A percentile compares a stretch with the other conserved stretches of the same genome.
phyloP scores from a whole-genome alignment of 441 rosid species.

The Flueggea neowawraea region DNA sequence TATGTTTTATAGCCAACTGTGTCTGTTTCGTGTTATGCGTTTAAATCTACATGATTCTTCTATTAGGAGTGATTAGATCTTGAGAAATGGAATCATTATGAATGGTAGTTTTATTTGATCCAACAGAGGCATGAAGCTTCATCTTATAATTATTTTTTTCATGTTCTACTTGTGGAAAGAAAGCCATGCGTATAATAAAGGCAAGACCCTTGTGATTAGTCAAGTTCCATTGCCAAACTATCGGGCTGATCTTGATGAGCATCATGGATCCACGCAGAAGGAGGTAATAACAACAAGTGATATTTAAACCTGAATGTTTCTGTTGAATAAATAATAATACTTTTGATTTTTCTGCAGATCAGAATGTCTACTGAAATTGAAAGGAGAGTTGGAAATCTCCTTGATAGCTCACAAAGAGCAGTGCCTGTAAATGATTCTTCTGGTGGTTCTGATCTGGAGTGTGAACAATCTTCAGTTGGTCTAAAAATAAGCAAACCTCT shows the following conservation, averaged over 20 bases:
- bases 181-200: conserved; percentile 93
- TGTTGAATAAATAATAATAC: conserved; percentile 1
- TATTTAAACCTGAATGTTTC: conserved; percentile 5
- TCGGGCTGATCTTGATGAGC: conserved; percentile 91
- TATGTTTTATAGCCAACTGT: no score
- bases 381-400: conserved; percentile 75
- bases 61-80: no score
- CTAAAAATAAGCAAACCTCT: conserved; percentile 31
- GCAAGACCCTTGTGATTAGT: conserved; percentile 84
- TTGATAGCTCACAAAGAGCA: conserved; percentile 47
- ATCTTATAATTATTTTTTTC: conserved; percentile 10
- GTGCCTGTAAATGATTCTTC: conserved; percentile 33
- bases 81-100: no score
- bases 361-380: conserved; percentile 84
- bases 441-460: conserved; percentile 28
- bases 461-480: conserved; percentile 27
- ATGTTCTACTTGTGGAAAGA: conserved; percentile 47
- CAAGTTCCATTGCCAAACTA: conserved; percentile 94
- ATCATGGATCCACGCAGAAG: conserved; percentile 86
- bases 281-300: conserved; percentile 40
- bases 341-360: conserved; percentile 48
- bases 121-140: not conserved
- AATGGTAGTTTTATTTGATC: no score
- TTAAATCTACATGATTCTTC: no score
- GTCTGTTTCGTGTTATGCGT: no score